These are phyloP conservation scores for Diaporthe sp. DNA, from an alignment of 2,329 filamentous ascomycete species.

Conservation along the genomic window DNA sequence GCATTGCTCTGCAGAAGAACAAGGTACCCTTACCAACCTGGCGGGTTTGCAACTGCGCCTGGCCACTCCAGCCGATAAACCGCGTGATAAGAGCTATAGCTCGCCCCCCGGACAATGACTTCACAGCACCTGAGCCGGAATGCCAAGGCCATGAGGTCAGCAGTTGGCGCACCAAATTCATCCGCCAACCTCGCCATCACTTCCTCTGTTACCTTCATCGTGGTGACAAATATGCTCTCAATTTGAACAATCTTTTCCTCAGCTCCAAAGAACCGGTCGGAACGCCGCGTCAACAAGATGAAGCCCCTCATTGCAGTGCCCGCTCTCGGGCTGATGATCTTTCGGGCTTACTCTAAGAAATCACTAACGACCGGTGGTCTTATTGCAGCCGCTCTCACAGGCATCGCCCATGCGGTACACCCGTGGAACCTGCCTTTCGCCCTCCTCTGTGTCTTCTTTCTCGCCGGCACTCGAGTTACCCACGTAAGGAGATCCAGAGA, in stretches of 20 bases:
- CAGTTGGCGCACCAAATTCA: not conserved
- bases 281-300: conserved; percentile 57
- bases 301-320: conserved; percentile 70
- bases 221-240: not conserved
- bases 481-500: conserved; percentile 69
- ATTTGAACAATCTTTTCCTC: not conserved
- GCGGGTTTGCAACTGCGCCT: not conserved
- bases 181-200: not conserved
- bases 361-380: conserved; percentile 86
- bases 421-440: conserved; percentile 94
- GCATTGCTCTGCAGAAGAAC: no score
- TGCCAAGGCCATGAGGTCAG: conserved; percentile 9
- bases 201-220: no score
- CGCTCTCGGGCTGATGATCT: conserved; percentile 71
- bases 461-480: conserved; percentile 86
- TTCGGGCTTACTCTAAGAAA: conserved; percentile 78
- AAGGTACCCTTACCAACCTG: no score
- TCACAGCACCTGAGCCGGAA: conserved; percentile 8
- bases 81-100: conserved; percentile 17
- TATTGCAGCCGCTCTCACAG: conserved; percentile 79
- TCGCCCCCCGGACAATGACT: conserved; percentile 18
- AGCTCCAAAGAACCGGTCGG: not conserved
- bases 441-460: conserved; percentile 86
- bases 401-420: conserved; percentile 86
- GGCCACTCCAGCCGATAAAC: not conserved